These are phyloP conservation scores for Candida freyschussii DNA, from an alignment of 1,139 yeast species.

Conservation along the genomic window DNA sequence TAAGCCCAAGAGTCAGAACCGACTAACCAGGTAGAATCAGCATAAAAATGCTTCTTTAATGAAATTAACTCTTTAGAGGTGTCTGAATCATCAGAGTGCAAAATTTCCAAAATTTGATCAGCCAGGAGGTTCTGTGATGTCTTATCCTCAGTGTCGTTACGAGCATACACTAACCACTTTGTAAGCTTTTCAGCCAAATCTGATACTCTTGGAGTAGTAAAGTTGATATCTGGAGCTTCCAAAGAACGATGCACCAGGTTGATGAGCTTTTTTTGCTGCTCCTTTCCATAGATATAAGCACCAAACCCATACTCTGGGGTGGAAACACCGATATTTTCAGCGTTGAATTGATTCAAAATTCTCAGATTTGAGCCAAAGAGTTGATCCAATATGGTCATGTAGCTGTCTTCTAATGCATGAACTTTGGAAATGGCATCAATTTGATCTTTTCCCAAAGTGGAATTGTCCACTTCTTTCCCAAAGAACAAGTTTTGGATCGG, in stretches of 20 bases:
- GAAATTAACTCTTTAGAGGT: constrained; percentile 43
- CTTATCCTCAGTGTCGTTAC: constrained; percentile 39
- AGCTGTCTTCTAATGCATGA: constrained; percentile 64
- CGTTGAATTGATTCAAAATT: constrained; percentile 54
- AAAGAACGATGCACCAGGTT: constrained; percentile 46
- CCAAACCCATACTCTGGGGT: constrained; percentile 91
- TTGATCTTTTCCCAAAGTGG: constrained; percentile 13
- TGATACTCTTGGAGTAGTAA: constrained; percentile 40
- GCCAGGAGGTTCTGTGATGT: constrained; percentile 54
- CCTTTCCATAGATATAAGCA: constrained; percentile 54
- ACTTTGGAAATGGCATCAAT: constrained; percentile 37
- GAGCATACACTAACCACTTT: constrained; percentile 56
- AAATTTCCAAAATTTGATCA: constrained; percentile 47
- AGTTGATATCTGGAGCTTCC: constrained; percentile 35
- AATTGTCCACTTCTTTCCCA: constrained; percentile 39
- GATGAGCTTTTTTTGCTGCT: constrained; percentile 44
- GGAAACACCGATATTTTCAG: constrained; percentile 38
- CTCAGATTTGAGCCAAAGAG: constrained; percentile 51
- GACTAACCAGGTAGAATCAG: constrained; percentile 70
- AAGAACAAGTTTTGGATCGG: constrained; percentile 64
- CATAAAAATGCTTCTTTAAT: constrained; percentile 40
- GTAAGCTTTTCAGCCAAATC: constrained; percentile 54
- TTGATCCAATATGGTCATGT: constrained; percentile 69
- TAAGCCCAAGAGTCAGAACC: constrained; percentile 97
- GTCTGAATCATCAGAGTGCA: constrained; percentile 28